Evolutionary conservation across 441 rosid genomes (phyloP).

Genomic region (Viola pubescens): DNA sequence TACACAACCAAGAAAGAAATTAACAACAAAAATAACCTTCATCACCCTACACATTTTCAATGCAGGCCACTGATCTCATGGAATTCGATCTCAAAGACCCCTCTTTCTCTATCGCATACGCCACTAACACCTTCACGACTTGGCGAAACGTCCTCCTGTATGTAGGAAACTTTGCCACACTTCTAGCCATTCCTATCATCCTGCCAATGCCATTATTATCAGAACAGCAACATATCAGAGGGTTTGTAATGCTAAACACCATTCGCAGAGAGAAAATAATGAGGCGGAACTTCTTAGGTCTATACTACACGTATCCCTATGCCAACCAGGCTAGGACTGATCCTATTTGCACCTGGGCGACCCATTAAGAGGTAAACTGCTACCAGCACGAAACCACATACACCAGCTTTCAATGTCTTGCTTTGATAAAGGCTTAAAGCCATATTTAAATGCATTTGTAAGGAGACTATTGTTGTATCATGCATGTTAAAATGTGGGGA

Average conservation of each 20-base stretch:
- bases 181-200: slow-evolving; percentile 63
- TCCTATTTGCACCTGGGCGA: too few species aligned
- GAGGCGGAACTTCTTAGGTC: background rate
- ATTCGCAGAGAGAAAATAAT: background rate
- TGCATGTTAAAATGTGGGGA: background rate
- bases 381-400: too few species aligned
- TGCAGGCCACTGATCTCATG: slow-evolving; percentile 27
- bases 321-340: too few species aligned
- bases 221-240: background rate
- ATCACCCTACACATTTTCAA: slow-evolving; percentile 30
- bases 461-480: background rate
- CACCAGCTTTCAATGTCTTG: too few species aligned
- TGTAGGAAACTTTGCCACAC: slow-evolving; percentile 61
- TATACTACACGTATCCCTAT: too few species aligned
- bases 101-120: slow-evolving; percentile 37
- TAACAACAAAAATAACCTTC: background rate
- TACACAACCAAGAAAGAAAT: background rate
- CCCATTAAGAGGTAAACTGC: too few species aligned
- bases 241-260: background rate
- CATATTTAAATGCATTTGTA: background rate
- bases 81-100: slow-evolving; percentile 30
- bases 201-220: slow-evolving; percentile 26
- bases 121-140: slow-evolving; percentile 50
- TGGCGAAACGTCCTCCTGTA: slow-evolving; percentile 56
- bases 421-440: too few species aligned